Conservation (phyloP, 2,329 filamentous ascomycete species). For the Exophiala mesophila region DNA sequence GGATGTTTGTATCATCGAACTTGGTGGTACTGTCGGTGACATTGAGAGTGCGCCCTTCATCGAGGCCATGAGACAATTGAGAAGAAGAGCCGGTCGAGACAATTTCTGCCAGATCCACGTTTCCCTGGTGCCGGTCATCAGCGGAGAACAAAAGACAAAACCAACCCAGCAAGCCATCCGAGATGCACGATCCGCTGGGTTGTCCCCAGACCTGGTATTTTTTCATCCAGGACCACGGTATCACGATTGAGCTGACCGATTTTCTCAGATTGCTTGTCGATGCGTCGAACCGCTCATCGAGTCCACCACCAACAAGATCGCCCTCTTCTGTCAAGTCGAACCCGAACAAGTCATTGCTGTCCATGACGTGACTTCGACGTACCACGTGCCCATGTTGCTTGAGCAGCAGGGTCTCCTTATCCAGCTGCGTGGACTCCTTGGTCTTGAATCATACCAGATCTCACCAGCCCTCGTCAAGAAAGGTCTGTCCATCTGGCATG, state of each 20-base stretch:
- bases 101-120: slow-evolving; percentile 90
- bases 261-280: slow-evolving; percentile 79
- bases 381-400: slow-evolving; percentile 91
- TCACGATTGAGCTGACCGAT: slow-evolving; percentile 9
- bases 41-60: slow-evolving; percentile 86
- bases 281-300: slow-evolving; percentile 73
- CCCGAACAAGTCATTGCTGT: slow-evolving; percentile 80
- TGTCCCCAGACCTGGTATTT: slow-evolving; percentile 63
- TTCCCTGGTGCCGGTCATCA: slow-evolving; percentile 73
- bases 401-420: slow-evolving; percentile 71
- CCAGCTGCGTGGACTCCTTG: slow-evolving; percentile 61
- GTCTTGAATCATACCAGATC: slow-evolving; percentile 55
- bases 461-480: slow-evolving; percentile 53
- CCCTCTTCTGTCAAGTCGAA: slow-evolving; percentile 82
- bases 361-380: slow-evolving; percentile 81
- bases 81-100: slow-evolving; percentile 64
- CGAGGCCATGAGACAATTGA: slow-evolving; percentile 76
- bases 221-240: neutral
- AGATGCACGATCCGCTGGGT: slow-evolving; percentile 73
- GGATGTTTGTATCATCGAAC: slow-evolving; percentile 84
- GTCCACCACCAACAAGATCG: slow-evolving; percentile 77
- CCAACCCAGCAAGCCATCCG: slow-evolving; percentile 89
- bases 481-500: slow-evolving; percentile 67
- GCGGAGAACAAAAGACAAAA: slow-evolving; percentile 88
- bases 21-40: slow-evolving; percentile 57